Conservation (phyloP, 306 rosid species). For the Arachis hypogaea region DNA sequence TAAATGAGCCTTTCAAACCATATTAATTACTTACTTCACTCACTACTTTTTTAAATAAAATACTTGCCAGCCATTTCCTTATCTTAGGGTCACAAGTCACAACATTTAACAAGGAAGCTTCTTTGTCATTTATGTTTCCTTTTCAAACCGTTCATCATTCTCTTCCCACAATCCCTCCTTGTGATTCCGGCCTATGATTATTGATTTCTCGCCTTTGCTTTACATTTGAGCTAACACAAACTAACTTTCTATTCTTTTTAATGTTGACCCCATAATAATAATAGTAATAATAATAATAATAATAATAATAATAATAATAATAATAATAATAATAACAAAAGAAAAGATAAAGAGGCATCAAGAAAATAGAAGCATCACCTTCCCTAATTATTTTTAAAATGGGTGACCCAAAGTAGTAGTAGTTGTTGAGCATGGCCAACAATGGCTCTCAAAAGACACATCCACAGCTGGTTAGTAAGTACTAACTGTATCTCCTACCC, state of each 20-base stretch:
- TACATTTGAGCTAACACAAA: no score
- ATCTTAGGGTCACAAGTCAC: neutral
- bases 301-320: neutral
- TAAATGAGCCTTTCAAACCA: no score
- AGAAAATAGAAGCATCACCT: conserved; percentile 30
- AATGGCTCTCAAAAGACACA: conserved; percentile 27
- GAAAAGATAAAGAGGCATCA: conserved; percentile 12
- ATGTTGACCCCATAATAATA: no score
- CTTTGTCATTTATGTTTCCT: conserved; percentile 6
- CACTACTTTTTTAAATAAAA: no score
- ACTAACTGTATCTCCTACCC: conserved; percentile 32
- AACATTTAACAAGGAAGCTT: conserved; percentile 20
- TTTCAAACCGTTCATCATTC: conserved; percentile 5
- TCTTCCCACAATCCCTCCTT: conserved; percentile 3
- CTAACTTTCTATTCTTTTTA: no score
- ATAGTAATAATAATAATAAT: neutral
- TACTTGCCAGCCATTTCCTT: no score
- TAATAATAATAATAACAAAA: neutral
- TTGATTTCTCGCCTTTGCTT: no score
- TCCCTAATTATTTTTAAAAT: conserved; percentile 41
- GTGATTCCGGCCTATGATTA: conserved; percentile 1
- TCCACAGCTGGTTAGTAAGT: conserved; percentile 15
- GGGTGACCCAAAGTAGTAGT: conserved; percentile 45
- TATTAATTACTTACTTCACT: no score
- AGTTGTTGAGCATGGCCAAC: conserved; percentile 30